Evolutionary conservation across 306 rosid genomes (phyloP), one percentile per base, ranked within the genome.

Genomic region (Rosa rugosa): DNA sequence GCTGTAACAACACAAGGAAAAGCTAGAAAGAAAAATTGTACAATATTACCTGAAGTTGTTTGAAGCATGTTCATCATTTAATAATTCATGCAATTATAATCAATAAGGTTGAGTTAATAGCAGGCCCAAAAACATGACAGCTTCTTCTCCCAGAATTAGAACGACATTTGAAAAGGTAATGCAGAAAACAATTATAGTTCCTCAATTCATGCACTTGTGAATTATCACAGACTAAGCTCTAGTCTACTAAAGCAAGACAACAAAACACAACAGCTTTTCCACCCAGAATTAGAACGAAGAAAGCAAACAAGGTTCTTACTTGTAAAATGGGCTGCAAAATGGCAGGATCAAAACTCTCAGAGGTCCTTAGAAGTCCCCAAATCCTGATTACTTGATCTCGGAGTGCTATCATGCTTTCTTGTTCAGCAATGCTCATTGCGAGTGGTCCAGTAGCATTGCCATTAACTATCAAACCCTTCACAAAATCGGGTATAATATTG

Each of bases 361-460:
- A 89, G 66, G 97, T 89, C 68, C 6, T 86, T 40, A 94, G 84
- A 83, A 91, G 90, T 80, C 77, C 83, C 97, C 95, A 91, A 75
- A 94, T 83, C 84, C 99, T 87, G 75, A 81, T 77, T 60, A 94
- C 97, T 84, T 88, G 97, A 83, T 87, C 85, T 83, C 99, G 87
- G 66, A 92, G 91, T 83, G 88, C 92, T 42, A 85, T 65, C 87
- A 94, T 77, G 85, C 84, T 91, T 80, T 89, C 86, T 77, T 68
- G 82, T 83, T 94, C 99, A 12, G 84, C 72, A 64, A 84, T 81
- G 47, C 95, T 84, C 87, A 88, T 86, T 51, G 49, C 74, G 20
- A 92, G 88, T 49, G 93, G 93, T 66, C 91, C 87, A 75, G 79
- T 88, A 75, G 87, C 82, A 73, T 83, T 89, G 45, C 88, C 93